Evolutionary conservation across 805 yeast genomes (phyloP), one percentile per base, ranked within the genome.

Genomic region (Brettanomyces bruxellensis): DNA sequence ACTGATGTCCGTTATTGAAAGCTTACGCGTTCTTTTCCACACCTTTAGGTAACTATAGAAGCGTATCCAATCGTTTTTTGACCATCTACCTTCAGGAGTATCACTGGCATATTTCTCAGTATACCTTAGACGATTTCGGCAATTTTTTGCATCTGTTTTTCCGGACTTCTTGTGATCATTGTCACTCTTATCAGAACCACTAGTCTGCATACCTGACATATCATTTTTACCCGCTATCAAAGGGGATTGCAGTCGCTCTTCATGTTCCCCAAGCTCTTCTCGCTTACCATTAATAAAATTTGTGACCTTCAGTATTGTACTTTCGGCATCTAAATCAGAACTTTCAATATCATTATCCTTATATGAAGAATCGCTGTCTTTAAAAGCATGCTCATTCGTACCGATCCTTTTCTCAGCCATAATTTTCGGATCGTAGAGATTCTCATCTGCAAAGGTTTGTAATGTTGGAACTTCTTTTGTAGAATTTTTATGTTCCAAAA

Each of bases 261-360:
- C 34, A 5, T 18, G 41, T 18, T 28, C 46, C 24, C 34, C 45
- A 8, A 43, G 18, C 18, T 47, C 44, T 38, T 45, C 39, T 39
- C 51, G 38, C 38, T 56, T 57, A 34, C 37, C 45, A 11, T 52
- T 47, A 8, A 60, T 54, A 40, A 60, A 58, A 8, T 54, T 45
- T 24, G 55, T 48, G 25, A 60, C 59, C 43, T 49, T 55, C 24
- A 51, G 34, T n/a, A 60, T 58, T 11, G 64, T 58, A 4, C 56
- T 47, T 12, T 50, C 51, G 5, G 44, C 38, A 41, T 41, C 44
- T 11, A 41, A 35, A 35, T 35, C 23, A 35, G n/a, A 8, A 35
- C 23, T n/a, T 7, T 35, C n/a, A 35, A 8, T 35, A 35, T 6
- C 23, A n/a, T n/a, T 12, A 35, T n/a, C 3, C 3, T 35, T 6